Percentiles rank a stretch among this genome's conserved stretches.
phyloP scores from a whole-genome alignment of 2,329 filamentous ascomycete genomes.

The Lasiodiplodia sp. region DNA sequence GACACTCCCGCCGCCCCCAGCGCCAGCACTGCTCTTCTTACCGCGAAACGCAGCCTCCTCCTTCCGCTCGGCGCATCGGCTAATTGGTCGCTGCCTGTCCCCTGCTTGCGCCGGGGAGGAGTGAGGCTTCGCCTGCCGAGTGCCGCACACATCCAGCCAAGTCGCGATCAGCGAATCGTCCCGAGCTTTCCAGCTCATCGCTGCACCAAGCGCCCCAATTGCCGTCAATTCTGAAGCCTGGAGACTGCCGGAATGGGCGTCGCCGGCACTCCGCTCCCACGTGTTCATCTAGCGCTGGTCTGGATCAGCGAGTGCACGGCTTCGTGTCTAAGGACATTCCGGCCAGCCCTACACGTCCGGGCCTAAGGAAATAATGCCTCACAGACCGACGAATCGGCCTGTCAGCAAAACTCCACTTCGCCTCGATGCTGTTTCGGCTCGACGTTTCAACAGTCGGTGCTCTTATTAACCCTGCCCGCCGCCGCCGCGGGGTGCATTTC shows the following conservation, averaged over 20 bases:
- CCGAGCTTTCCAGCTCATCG: not conserved
- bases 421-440: conserved; percentile 2
- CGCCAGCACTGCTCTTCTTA: not conserved
- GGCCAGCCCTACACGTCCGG: conserved; percentile 9
- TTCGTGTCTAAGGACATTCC: not conserved
- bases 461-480: conserved; percentile 6
- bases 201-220: not conserved
- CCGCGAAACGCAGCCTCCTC: not conserved
- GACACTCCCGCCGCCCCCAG: not conserved
- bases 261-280: conserved; percentile 7
- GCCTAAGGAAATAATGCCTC: conserved; percentile 7
- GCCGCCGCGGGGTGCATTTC: conserved; percentile 4
- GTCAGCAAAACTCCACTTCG: not conserved
- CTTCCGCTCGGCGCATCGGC: not conserved
- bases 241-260: not conserved
- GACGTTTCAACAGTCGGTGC: not conserved
- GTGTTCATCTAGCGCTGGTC: conserved; percentile 1
- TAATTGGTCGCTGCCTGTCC: not conserved
- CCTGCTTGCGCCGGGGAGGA: not conserved
- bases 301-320: conserved; percentile 3
- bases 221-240: not conserved
- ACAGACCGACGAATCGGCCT: not conserved
- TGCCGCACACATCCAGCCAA: not conserved
- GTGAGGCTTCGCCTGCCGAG: conserved; percentile 13
- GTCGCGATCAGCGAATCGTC: conserved; percentile 7